Percentiles rank a stretch among this genome's conserved stretches.
These are phyloP conservation scores for Onygenales sp. DNA, from an alignment of 2,329 filamentous ascomycete genomes.

Conservation along the genomic window DNA sequence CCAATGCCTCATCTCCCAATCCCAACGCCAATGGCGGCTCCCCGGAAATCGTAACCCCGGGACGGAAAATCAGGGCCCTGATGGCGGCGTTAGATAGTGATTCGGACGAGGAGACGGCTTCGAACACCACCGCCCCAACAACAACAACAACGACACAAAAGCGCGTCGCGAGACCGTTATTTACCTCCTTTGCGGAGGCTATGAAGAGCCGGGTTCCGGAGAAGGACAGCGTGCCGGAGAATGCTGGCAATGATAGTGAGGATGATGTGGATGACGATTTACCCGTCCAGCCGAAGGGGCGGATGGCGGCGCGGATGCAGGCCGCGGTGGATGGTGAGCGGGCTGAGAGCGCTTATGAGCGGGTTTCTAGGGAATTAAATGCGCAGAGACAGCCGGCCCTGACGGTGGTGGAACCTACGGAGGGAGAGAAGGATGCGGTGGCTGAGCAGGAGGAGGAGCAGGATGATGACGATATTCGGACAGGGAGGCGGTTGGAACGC, in stretches of 20 bases:
- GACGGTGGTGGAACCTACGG: no score
- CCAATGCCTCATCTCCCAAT: not conserved
- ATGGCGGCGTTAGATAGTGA: conserved; percentile 40
- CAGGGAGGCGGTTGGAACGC: conserved; percentile 16
- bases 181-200: not conserved
- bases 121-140: not conserved
- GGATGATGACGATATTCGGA: conserved; percentile 20
- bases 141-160: not conserved
- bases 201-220: not conserved
- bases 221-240: conserved; percentile 3
- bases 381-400: not conserved
- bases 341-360: not conserved
- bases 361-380: not conserved
- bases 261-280: conserved; percentile 38
- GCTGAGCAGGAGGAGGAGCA: not conserved
- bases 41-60: conserved; percentile 32
- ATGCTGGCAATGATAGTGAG: conserved; percentile 17
- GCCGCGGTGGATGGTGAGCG: conserved; percentile 14
- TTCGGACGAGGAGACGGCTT: conserved; percentile 32
- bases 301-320: conserved; percentile 56
- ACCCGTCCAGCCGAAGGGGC: conserved; percentile 48
- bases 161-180: not conserved
- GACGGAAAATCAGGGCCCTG: conserved; percentile 41
- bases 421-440: not conserved
- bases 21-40: conserved; percentile 11